Evolutionary conservation across 129 eudicot genomes (phyloP), one percentile per base, ranked within the genome.

Genomic region (Pseudognaphalium luteoalbum): DNA sequence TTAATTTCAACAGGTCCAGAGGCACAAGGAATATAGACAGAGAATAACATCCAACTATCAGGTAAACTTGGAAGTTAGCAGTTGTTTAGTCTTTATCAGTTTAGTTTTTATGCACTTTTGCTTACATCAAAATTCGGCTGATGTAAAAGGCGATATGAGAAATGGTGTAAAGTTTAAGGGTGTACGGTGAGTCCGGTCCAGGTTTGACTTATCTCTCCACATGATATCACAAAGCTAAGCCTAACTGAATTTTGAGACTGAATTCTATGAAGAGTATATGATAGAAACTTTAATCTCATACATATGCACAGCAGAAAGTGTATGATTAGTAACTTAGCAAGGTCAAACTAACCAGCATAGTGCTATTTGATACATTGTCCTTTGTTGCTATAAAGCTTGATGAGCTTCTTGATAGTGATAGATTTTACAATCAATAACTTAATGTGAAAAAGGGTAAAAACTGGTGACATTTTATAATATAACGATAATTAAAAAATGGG

Each of bases 11-110:
- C 90, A 93, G 98, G 79, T 87, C 62, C 89, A 90, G 86, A 83
- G 73, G 89, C 95, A 88, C 81, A 85, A 81, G 62, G 92, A 88
- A 68, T 93, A 93, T 86, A 81, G 94, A 67, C 87, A 82, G 82
- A 93, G 80, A 83, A 93, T 93, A 59, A 85, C 81, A 82, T 83
- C 94, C 60, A 88, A 87, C 81, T 93, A 93, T 82, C 94, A 93
- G 98, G 96, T 88, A 83, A 66, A 21, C 10, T 80, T 72, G n/a
- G 5, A 68, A 73, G 33, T 52, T 72, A 72, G 33, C 29, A 56
- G 1, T 42, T 72, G 66, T 57, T 56, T 56, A 32, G 21, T 50
- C 50, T 32, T 25, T 32, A 7, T 44, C 11, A 12, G 39, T 69
- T 22, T 25, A 20, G 74, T 25, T 30, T 16, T 15, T 41, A 70